Evolutionary conservation across 192 early-diverging fungal species (phyloP).

Genomic region (Backusella sp.): DNA sequence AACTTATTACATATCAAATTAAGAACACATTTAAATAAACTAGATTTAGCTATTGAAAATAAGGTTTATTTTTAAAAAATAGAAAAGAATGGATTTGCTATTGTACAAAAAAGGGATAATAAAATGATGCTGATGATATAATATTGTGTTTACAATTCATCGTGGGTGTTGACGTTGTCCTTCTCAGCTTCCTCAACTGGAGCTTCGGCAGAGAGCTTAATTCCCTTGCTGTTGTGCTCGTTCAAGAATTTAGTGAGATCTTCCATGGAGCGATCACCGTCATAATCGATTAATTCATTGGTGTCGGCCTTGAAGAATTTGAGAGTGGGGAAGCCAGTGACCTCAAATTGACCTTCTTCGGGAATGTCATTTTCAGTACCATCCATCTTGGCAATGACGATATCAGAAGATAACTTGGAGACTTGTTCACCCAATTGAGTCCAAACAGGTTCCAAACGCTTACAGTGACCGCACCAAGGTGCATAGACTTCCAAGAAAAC

Average conservation of each 20-base stretch:
- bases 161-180: constrained; percentile 9
- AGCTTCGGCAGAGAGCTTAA: constrained; percentile 15
- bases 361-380: constrained; percentile 94
- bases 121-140: background rate
- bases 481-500: constrained; percentile 95
- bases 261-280: constrained; percentile 80
- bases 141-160: constrained; percentile 19
- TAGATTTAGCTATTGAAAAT: background rate
- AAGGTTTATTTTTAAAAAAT: constrained; percentile 1
- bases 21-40: background rate
- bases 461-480: constrained; percentile 87
- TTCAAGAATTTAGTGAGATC: constrained; percentile 77
- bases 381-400: constrained; percentile 89
- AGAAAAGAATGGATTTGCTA: constrained; percentile 7
- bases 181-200: background rate
- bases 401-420: constrained; percentile 37
- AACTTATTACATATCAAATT: background rate
- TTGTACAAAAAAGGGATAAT: background rate
- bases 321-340: constrained; percentile 95
- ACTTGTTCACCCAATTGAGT: constrained; percentile 71
- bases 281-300: constrained; percentile 81
- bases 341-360: constrained; percentile 54
- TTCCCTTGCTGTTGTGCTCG: constrained; percentile 62
- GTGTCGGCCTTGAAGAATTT: constrained; percentile 84
- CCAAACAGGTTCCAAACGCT: constrained; percentile 73